Evolutionary conservation across 78 protist genomes (phyloP).

Genomic region (Trichosphaerium sp.): DNA sequence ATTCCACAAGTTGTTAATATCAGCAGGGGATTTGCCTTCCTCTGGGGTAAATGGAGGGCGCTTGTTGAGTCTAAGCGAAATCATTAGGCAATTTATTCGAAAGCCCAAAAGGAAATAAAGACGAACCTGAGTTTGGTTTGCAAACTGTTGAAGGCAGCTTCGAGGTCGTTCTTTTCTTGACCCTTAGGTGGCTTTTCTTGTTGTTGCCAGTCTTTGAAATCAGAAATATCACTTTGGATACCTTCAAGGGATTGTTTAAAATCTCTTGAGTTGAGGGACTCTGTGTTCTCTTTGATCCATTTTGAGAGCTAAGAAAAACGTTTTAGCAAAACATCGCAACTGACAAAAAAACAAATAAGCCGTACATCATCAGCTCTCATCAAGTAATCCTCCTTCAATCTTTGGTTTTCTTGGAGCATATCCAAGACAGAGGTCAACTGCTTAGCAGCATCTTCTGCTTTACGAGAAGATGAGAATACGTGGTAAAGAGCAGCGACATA

Average conservation of each 20-base stretch:
- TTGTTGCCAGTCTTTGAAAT: conserved; percentile 24
- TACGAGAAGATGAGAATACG: conserved; percentile 34
- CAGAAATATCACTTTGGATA: conserved; percentile 11
- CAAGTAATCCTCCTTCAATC: too few relatives aligned
- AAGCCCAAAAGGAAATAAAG: too few relatives aligned
- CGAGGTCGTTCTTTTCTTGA: conserved; percentile 26
- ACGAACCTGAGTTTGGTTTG: conserved; percentile 39
- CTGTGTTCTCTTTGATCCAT: conserved; percentile 3
- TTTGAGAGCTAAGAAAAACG: neutral
- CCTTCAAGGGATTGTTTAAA: conserved; percentile 45
- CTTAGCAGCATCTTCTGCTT: conserved; percentile 49
- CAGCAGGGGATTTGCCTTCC: conserved; percentile 27
- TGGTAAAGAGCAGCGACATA: conserved; percentile 63
- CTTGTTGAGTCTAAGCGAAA: conserved; percentile 17
- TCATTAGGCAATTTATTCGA: too few relatives aligned
- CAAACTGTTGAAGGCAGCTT: conserved; percentile 28
- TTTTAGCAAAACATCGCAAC: too few relatives aligned
- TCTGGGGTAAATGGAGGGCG: conserved; percentile 46
- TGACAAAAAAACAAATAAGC: too few relatives aligned
- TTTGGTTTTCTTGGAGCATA: too few relatives aligned
- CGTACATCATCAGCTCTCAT: too few relatives aligned
- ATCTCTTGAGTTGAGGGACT: conserved; percentile 11
- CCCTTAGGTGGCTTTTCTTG: conserved; percentile 44
- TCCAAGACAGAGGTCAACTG: too few relatives aligned
- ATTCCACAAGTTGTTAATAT: conserved; percentile 22